Evolutionary conservation across 768 basidiomycete species (phyloP).

Genomic region (Russula ochroleuca): DNA sequence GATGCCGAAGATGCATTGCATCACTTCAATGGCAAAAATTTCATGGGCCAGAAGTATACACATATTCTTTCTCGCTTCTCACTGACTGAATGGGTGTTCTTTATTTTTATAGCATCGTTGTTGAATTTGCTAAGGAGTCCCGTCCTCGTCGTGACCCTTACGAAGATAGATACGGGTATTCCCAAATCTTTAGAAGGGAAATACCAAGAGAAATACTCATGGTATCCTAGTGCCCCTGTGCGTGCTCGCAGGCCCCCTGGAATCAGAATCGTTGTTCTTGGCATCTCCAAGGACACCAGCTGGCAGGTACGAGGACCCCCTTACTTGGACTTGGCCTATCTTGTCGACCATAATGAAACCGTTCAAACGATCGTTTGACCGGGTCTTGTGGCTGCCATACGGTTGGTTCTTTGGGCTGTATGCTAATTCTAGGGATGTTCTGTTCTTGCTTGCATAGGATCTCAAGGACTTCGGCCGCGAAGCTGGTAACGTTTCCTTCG

Average conservation of each 20-base stretch:
- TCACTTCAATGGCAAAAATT: constrained; percentile 81
- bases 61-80: neutral
- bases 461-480: constrained; percentile 97
- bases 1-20: constrained; percentile 93
- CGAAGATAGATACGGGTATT: constrained; percentile 48
- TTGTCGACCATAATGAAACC: neutral
- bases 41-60: constrained; percentile 80
- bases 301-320: constrained; percentile 84
- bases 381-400: neutral
- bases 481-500: constrained; percentile 88
- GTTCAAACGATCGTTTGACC: neutral
- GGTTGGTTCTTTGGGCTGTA: neutral
- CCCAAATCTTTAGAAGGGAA: neutral
- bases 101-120: constrained; percentile 64
- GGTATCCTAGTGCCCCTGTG: constrained; percentile 40
- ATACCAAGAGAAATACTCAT: constrained; percentile 11
- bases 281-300: constrained; percentile 90
- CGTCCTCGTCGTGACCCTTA: constrained; percentile 77
- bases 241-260: constrained; percentile 76
- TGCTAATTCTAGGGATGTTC: constrained; percentile 7
- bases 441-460: constrained; percentile 53
- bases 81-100: constrained; percentile 10
- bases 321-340: neutral
- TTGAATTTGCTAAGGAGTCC: constrained; percentile 93
- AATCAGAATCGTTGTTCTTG: constrained; percentile 78